A percentile compares a stretch with the other conserved stretches of the same genome.
Conservation (phyloP, 352 stramenopile genomes). For the Pilasporangium apinafurcum region DNA sequence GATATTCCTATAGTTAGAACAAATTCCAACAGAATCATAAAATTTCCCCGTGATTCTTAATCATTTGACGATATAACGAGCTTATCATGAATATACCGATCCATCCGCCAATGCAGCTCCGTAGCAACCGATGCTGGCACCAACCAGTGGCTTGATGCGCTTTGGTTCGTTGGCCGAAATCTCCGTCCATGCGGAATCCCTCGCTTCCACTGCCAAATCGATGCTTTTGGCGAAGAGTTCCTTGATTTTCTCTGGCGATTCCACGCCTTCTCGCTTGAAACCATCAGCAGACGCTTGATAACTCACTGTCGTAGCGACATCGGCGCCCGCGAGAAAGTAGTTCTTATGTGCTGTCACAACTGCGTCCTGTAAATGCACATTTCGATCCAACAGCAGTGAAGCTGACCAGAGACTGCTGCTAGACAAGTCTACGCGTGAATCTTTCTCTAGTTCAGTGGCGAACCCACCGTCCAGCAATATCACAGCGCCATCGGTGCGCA, state of each 20-base stretch:
- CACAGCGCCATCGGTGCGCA: conserved; percentile 18
- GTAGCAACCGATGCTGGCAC: conserved; percentile 84
- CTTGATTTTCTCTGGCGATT: conserved; percentile 36
- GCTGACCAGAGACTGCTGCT: conserved; percentile 66
- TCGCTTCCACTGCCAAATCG: conserved; percentile 54
- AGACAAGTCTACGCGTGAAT: conserved; percentile 46
- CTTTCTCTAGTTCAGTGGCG: conserved; percentile 74
- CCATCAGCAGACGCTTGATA: conserved; percentile 85
- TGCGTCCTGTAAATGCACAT: conserved; percentile 40
- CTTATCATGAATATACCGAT: conserved; percentile 38
- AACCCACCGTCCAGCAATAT: conserved; percentile 73
- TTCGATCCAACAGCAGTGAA: conserved; percentile 52
- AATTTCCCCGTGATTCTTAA: too few species aligned
- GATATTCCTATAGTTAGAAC: conserved; percentile 82
- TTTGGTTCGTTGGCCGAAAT: conserved; percentile 14
- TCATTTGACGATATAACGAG: too few species aligned
- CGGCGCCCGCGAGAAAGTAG: conserved; percentile 73
- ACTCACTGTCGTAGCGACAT: conserved; percentile 76
- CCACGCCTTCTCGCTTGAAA: conserved; percentile 60
- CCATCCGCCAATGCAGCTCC: conserved; percentile 76
- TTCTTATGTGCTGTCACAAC: conserved; percentile 61
- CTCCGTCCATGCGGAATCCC: conserved; percentile 48
- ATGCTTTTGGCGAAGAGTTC: conserved; percentile 72
- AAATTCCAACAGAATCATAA: too few species aligned
- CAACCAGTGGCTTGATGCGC: conserved; percentile 65